Conservation (phyloP, 495 filamentous ascomycete species). For the Aspergillus biplanus region DNA sequence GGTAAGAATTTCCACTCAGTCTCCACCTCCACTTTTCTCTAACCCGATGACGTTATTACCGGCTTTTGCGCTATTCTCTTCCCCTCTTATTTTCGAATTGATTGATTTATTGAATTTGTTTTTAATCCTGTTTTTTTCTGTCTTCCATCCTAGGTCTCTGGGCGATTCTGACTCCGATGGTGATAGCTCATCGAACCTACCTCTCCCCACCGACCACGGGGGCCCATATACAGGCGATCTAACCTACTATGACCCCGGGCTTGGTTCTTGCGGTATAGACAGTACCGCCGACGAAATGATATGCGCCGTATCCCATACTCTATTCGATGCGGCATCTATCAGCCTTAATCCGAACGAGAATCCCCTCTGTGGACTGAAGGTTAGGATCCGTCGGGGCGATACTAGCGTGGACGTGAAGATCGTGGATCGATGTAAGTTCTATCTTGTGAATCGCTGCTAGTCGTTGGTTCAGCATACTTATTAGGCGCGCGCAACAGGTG, state of each 20-base stretch:
- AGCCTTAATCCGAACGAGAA: constrained; percentile 69
- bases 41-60: no score
- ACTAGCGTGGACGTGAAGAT: constrained; percentile 67
- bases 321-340: constrained; percentile 64
- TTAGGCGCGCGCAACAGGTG: constrained; percentile 19
- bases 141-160: not conserved
- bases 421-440: constrained; percentile 68
- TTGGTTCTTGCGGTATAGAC: constrained; percentile 72
- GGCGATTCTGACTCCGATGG: constrained; percentile 5
- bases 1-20: constrained; percentile 10
- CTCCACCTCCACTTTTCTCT: not conserved
- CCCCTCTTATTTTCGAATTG: constrained; percentile 19
- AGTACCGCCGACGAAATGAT: constrained; percentile 57
- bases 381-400: constrained; percentile 54
- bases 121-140: not conserved
- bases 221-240: constrained; percentile 64
- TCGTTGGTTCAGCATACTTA: not conserved
- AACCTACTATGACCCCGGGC: constrained; percentile 69
- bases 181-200: constrained; percentile 44
- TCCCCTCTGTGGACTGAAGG: constrained; percentile 67
- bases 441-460: constrained; percentile 4
- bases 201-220: constrained; percentile 56
- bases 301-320: constrained; percentile 65
- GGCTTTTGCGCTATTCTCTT: no score
- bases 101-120: constrained; percentile 2